phyloP scores from a whole-genome alignment of 441 rosid genomes.

The Populus hybrid region DNA sequence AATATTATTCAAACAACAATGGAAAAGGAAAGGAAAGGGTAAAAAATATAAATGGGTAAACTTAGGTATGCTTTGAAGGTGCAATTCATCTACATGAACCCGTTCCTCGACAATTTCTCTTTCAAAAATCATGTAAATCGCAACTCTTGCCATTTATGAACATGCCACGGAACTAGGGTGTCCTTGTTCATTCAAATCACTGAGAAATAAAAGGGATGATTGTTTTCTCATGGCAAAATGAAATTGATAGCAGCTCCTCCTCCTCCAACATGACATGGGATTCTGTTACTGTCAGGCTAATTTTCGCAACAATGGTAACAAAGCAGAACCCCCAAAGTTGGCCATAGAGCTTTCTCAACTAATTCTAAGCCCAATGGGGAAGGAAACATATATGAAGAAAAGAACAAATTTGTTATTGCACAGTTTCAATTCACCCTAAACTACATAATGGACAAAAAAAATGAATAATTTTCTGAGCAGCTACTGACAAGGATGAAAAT shows the following conservation, averaged over 20 bases:
- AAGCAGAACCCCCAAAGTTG: neutral
- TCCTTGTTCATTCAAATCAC: neutral
- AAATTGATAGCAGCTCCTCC: neutral
- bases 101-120: neutral
- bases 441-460: neutral
- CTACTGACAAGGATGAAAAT: neutral
- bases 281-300: neutral
- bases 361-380: neutral
- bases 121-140: neutral
- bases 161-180: neutral
- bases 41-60: neutral
- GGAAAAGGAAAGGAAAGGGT: neutral
- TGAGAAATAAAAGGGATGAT: neutral
- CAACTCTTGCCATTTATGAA: neutral
- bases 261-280: neutral
- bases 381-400: neutral
- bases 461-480: neutral
- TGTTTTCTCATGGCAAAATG: neutral
- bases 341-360: neutral
- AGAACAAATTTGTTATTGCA: neutral
- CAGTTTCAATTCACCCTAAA: neutral
- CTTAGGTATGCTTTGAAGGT: neutral
- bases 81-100: neutral
- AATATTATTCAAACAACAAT: neutral
- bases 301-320: neutral